Evolutionary conservation across 1,139 yeast species (phyloP).

Genomic region (Blastobotrys apis): DNA sequence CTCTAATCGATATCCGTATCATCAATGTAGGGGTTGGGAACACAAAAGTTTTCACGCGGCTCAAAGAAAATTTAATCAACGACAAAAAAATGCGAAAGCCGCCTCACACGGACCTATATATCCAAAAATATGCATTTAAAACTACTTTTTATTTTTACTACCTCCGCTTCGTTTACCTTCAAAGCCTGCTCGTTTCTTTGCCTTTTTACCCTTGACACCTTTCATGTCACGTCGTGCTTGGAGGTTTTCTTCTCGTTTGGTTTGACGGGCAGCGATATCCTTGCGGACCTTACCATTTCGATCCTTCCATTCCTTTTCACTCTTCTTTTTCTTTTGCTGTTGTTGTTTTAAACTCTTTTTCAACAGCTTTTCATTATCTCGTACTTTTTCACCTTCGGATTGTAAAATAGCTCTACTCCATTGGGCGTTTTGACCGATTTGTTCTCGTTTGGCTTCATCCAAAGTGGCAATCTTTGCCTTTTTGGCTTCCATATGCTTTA

Average conservation of each 20-base stretch:
- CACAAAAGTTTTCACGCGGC: slow-evolving; percentile 6
- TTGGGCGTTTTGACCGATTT: slow-evolving; percentile 63
- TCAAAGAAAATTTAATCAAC: not conserved
- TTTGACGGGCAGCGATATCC: slow-evolving; percentile 62
- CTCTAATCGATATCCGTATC: not conserved
- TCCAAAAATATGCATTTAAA: not conserved
- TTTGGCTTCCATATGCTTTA: slow-evolving; percentile 68
- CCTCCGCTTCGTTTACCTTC: slow-evolving; percentile 31
- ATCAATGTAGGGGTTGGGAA: not conserved
- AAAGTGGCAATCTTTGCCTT: slow-evolving; percentile 58
- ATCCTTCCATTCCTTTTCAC: slow-evolving; percentile 82
- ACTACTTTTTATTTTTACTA: slow-evolving; percentile 5
- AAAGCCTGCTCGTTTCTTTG: slow-evolving; percentile 45
- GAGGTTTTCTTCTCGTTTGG: slow-evolving; percentile 85
- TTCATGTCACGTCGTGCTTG: slow-evolving; percentile 76
- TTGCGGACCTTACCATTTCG: slow-evolving; percentile 61
- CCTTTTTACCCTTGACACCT: slow-evolving; percentile 49
- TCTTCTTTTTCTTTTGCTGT: slow-evolving; percentile 72
- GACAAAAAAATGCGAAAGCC: not conserved
- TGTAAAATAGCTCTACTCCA: slow-evolving; percentile 84
- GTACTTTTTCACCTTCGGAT: slow-evolving; percentile 82
- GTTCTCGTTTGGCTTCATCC: slow-evolving; percentile 60
- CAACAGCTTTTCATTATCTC: slow-evolving; percentile 84
- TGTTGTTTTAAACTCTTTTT: slow-evolving; percentile 81
- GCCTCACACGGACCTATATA: not conserved